Percentiles rank a stretch among this genome's conserved stretches.
Conservation (phyloP, 768 basidiomycete species). For the Russula brevipes region DNA sequence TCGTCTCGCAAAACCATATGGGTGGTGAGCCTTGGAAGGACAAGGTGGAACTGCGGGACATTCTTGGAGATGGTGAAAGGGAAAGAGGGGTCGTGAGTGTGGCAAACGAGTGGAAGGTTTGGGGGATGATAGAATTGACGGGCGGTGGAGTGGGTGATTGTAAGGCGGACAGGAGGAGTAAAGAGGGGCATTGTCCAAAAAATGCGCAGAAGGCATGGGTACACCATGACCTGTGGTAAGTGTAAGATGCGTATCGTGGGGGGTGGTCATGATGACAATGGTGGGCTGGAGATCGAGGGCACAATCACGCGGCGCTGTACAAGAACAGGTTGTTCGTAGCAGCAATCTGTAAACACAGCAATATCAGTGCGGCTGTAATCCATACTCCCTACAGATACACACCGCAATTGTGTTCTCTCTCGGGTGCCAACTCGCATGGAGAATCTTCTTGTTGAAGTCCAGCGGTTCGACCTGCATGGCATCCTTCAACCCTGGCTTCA, state of each 20-base stretch:
- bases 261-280: slow-evolving; percentile 1
- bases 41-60: neutral
- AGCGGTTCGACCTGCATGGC: slow-evolving; percentile 81
- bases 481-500: slow-evolving; percentile 69
- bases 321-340: slow-evolving; percentile 95
- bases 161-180: slow-evolving; percentile 6
- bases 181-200: slow-evolving; percentile 20
- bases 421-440: slow-evolving; percentile 97
- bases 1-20: slow-evolving; percentile 4
- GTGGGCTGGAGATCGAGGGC: neutral
- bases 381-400: slow-evolving; percentile 32
- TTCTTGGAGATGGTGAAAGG: neutral
- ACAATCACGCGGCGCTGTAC: slow-evolving; percentile 56
- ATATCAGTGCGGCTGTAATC: neutral
- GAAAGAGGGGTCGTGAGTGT: neutral
- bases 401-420: slow-evolving; percentile 97
- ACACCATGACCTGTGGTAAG: slow-evolving; percentile 4
- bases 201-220: slow-evolving; percentile 10
- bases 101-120: slow-evolving; percentile 18
- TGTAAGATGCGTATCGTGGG: neutral
- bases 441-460: slow-evolving; percentile 96
- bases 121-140: slow-evolving; percentile 8
- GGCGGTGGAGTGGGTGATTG: neutral
- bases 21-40: neutral
- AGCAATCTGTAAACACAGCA: slow-evolving; percentile 60